Evolutionary conservation across 306 rosid species (phyloP).

Genomic region (Malus sieversii): DNA sequence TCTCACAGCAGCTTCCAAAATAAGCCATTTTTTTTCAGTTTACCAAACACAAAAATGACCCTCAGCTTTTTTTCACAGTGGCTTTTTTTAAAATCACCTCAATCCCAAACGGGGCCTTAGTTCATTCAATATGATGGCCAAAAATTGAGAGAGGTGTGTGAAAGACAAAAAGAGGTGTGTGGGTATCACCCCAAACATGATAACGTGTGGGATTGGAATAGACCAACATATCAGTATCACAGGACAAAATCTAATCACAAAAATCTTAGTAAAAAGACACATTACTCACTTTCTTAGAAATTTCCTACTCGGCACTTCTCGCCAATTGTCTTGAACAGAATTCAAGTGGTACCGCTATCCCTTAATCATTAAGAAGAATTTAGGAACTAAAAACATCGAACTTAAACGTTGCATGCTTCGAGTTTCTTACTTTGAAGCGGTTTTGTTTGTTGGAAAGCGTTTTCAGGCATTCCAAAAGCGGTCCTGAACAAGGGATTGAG

Average conservation of each 20-base stretch:
- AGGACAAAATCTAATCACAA: not conserved
- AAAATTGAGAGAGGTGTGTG: too few species aligned
- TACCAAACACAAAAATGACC: too few species aligned
- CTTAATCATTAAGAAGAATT: not conserved
- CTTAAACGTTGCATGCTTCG: not conserved
- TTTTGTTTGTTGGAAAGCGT: too few species aligned
- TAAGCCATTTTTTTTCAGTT: too few species aligned
- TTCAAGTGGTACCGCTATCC: not conserved
- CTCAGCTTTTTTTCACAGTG: too few species aligned
- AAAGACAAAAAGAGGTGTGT: too few species aligned
- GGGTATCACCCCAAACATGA: not conserved
- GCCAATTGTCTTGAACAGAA: not conserved
- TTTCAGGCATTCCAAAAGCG: not conserved
- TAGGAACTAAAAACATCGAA: not conserved
- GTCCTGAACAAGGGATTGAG: not conserved
- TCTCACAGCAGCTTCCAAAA: too few species aligned
- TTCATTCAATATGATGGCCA: too few species aligned
- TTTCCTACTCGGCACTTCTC: constrained; percentile 3
- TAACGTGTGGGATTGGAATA: not conserved
- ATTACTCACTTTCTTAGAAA: constrained; percentile 9
- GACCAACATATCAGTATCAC: not conserved
- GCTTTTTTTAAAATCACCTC: too few species aligned
- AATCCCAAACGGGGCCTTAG: too few species aligned
- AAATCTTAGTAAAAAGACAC: not conserved
- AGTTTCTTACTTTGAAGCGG: not conserved